Evolutionary conservation across 805 yeast species (phyloP).

Genomic region (Jamesozyma lodderae): DNA sequence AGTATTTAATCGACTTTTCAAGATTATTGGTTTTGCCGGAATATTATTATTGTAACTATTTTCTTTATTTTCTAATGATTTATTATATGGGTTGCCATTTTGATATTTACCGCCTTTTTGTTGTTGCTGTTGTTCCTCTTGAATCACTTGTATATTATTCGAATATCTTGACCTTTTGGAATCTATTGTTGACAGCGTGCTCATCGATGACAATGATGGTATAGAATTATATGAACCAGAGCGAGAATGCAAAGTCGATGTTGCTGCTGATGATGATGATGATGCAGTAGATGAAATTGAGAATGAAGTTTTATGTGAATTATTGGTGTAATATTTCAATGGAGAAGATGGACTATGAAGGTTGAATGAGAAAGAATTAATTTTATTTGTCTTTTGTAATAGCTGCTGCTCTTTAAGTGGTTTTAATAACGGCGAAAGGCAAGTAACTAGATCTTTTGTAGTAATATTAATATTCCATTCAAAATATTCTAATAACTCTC

Average conservation of each 20-base stretch:
- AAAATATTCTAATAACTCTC: slow-evolving; percentile 71
- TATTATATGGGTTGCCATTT: slow-evolving; percentile 4
- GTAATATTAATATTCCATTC: slow-evolving; percentile 77
- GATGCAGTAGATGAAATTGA: slow-evolving; percentile 7
- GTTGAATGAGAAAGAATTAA: slow-evolving; percentile 21
- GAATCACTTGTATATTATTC: neutral
- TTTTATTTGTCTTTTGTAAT: slow-evolving; percentile 27
- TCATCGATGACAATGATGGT: slow-evolving; percentile 36
- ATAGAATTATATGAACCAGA: slow-evolving; percentile 30
- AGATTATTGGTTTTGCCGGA: slow-evolving; percentile 1
- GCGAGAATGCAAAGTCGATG: slow-evolving; percentile 20
- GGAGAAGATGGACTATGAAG: slow-evolving; percentile 16
- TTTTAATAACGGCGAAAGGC: slow-evolving; percentile 61
- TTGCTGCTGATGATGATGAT: slow-evolving; percentile 2
- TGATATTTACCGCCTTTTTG: neutral
- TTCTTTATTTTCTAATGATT: slow-evolving; percentile 5
- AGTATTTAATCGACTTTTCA: neutral
- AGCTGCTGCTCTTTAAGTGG: slow-evolving; percentile 37
- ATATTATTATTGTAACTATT: neutral
- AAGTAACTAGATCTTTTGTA: slow-evolving; percentile 58
- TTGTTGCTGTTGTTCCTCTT: slow-evolving; percentile 1
- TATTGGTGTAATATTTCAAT: slow-evolving; percentile 8
- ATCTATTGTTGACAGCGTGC: slow-evolving; percentile 25
- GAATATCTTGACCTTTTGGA: slow-evolving; percentile 8
- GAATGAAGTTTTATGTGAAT: slow-evolving; percentile 7